phyloP scores from a whole-genome alignment of 2,329 filamentous ascomycete genomes.

The Aspergillus nomiae region DNA sequence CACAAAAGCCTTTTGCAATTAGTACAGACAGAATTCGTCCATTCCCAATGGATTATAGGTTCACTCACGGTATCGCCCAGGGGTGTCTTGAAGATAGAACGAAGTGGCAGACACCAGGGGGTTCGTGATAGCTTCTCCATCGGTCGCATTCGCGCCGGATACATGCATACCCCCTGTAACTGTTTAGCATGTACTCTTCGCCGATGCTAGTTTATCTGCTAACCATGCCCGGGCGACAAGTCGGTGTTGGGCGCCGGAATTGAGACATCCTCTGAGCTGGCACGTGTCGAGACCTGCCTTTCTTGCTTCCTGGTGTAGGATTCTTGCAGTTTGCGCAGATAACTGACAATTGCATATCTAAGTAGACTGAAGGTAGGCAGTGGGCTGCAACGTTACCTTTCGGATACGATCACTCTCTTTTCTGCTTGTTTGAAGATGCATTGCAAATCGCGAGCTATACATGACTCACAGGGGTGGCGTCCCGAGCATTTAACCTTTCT shows the following conservation, averaged over 20 bases:
- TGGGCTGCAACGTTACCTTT: background rate
- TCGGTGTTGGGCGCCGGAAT: background rate
- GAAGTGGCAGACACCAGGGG: constrained; percentile 1
- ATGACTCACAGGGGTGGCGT: constrained; percentile 10
- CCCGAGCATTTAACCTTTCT: constrained; percentile 15
- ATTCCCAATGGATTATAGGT: background rate
- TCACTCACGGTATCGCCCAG: background rate
- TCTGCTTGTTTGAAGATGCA: constrained; percentile 10
- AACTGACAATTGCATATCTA: background rate
- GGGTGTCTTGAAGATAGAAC: constrained; percentile 1
- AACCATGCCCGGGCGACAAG: background rate
- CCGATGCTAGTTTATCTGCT: background rate
- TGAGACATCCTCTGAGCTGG: background rate
- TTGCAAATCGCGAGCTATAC: constrained; percentile 4
- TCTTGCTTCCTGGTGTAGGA: background rate
- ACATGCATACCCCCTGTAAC: background rate
- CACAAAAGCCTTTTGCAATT: constrained; percentile 8
- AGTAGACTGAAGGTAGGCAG: background rate
- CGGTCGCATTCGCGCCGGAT: background rate
- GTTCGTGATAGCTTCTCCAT: background rate
- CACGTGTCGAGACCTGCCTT: too few relatives aligned
- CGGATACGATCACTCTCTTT: constrained; percentile 6
- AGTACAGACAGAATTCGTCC: background rate
- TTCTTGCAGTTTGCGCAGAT: constrained; percentile 3
- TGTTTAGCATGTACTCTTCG: background rate